Evolutionary conservation across 768 basidiomycete species (phyloP).

Genomic region (Dacryopinax spathularia): DNA sequence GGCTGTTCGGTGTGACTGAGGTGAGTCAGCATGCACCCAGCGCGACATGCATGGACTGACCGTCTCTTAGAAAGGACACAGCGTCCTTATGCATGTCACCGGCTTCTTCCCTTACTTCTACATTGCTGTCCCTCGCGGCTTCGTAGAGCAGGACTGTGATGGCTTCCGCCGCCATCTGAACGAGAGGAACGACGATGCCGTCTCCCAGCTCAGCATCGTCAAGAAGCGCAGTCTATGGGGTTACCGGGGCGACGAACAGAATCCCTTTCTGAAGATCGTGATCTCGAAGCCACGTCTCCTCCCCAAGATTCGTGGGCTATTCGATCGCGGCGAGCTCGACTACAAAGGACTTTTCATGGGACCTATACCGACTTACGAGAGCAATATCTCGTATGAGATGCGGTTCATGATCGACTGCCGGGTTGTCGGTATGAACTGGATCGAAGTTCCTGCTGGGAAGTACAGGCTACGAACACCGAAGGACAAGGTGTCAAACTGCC

Average conservation of each 20-base stretch:
- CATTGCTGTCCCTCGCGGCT: conserved; percentile 72
- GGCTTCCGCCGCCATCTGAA: conserved; percentile 59
- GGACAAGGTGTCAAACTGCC: conserved; percentile 64
- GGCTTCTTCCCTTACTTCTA: conserved; percentile 91
- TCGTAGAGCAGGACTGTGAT: conserved; percentile 48
- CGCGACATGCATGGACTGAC: not conserved
- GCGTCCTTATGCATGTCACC: conserved; percentile 69
- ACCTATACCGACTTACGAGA: conserved; percentile 66
- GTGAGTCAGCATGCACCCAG: conserved; percentile 26
- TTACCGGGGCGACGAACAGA: conserved; percentile 65
- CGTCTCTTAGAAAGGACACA: conserved; percentile 54
- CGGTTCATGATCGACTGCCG: conserved; percentile 91
- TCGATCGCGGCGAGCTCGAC: conserved; percentile 60
- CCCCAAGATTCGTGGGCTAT: conserved; percentile 70
- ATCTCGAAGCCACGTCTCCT: conserved; percentile 56
- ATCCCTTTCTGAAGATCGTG: conserved; percentile 76
- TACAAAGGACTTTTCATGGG: conserved; percentile 46
- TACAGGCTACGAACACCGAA: conserved; percentile 49
- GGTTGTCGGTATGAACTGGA: conserved; percentile 99
- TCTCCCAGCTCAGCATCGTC: conserved; percentile 44
- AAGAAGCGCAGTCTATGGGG: conserved; percentile 70
- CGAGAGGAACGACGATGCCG: conserved; percentile 35
- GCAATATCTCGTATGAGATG: conserved; percentile 79
- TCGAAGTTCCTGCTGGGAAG: conserved; percentile 74
- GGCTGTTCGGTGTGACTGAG: conserved; percentile 87